Base-by-base conservation (phyloP, 805 yeast species). In the Saccharomyces mikatae region DNA sequence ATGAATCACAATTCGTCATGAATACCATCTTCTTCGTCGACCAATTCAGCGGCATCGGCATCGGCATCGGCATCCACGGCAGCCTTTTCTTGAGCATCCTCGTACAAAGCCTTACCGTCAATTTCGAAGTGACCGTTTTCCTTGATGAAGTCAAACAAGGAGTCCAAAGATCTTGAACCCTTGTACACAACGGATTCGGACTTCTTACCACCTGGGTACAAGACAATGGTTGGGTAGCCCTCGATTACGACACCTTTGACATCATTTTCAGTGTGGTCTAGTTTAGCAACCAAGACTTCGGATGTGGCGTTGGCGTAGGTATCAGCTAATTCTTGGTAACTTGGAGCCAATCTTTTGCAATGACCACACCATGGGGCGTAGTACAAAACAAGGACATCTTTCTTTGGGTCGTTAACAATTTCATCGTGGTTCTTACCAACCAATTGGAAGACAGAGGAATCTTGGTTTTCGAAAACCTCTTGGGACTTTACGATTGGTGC, bases 291-390 rank as follows among this genome's bases (percentile, higher is more conserved):
- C 47, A 84, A 70, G 55, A 92, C 87, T 67, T 82, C 76, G 49
- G 74, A 72, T 48, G 73, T 69, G 51, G 77, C 76, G 47, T 70
- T 74, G 57, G 74, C 76, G 72, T 78, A 87, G 53, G 86, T 64
- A 50, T 75, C 83, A 53, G 92, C 97, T 61, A 92, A 80, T 71
- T 90, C 94, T 71, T 89, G 96, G 78, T 83, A 92, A 56, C 77
- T 79, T 68, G 97, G 97, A 54, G 94, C 94, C 71, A 91, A 79
- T 74, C 80, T 87, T 79, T 89, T 89, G 78, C 97, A 90, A 79
- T 89, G 96, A 49, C 96, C 96, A 78, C 97, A 91, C 97, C 97
- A 90, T 76, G 96, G 96, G 53, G 97, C 97, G 69, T 88, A 92
- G 75, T 91, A 92, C 75, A 89, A 87, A 54, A 92, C 96, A 54